Base-by-base conservation (phyloP, 495 filamentous ascomycete genomes). In the Elaphomyces granulatus region DNA sequence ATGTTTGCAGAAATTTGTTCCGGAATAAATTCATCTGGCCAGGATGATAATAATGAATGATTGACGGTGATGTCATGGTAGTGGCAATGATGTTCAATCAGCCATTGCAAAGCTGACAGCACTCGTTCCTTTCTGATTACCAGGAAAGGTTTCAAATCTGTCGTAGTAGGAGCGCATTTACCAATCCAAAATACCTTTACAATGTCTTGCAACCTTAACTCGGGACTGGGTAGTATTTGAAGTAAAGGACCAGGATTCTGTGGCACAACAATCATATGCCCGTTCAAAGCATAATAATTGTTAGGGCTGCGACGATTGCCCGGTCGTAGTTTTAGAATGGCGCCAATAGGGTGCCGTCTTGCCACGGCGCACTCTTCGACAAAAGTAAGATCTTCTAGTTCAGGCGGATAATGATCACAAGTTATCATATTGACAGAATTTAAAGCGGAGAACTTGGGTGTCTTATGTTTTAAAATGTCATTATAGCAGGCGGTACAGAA, bases 191-290 rank as follows among this genome's bases (percentile, higher is more conserved):
- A 16, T 7, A 37, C 35, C 15, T 37, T 37, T 15, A 39, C 28
- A 4, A 12, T 26, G 9, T 44, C 21, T 20, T 36, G 14, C 2
- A 48, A 39, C 4, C 18, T 7, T 8, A 48, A 17, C 1, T 35
- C 10, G 1, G 33, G 19, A 14, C 38, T 42, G 9, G 38, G 42
- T n/a, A 48, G 20, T 7, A 48, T 48, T 21, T 40, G 34, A 17
- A 48, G 42, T 1, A 48, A 37, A 4, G 45, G 41, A n/a, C 37
- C 33, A 1, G 41, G 45, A 20, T 48, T 38, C 18, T 44, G 42
- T 8, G 42, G 42, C 16, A 48, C 41, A 2, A 45, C 20, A 16
- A 48, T 42, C 14, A 48, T 41, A 36, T 48, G 38, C 20, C 42
- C 42, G 2, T 42, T 41, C 18, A 45, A 4, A n/a, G 42, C 37